Base-by-base conservation (phyloP, 495 filamentous ascomycete species). In the Aspergillus asperescens region DNA sequence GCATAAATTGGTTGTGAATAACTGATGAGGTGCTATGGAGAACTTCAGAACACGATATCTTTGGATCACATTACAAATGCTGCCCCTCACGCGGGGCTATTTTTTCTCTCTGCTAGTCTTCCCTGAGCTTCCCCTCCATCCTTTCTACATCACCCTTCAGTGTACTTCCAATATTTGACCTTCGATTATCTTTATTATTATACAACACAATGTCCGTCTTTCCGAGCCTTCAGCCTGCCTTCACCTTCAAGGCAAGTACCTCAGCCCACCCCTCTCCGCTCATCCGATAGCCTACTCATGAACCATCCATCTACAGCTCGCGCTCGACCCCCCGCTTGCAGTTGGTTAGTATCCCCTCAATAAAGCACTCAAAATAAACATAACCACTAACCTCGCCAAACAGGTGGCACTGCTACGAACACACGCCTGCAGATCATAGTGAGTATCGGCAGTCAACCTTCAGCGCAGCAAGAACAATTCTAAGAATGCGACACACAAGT, bases 151-250 rank as follows among this genome's bases (percentile, higher is more conserved):
- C n/a, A n/a, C n/a, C n/a, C n/a, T n/a, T n/a, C n/a, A n/a, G n/a
- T n/a, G n/a, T n/a, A n/a, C n/a, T n/a, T n/a, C n/a, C n/a, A n/a
- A n/a, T n/a, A n/a, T n/a, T 28, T 28, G 9, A 28, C 25, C 25
- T 5, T 28, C 29, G 5, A 32, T 7, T 7, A 32, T 3, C 29
- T n/a, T 15, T 15, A 12, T 15, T 16, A 35, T 2, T 16, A 27
- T 22, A n/a, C 39, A 20, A 22, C 58, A 58, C 19, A 50, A 73
- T 75, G 72, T 60, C 72, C 2, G 69, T 56, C 18, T 77, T 67
- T 44, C 74, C 74, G 5, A 50, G 54, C 29, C 61, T 74, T 46
- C 58, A 75, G 50, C 74, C 73, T 6, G 74, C 74, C 15, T 71
- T 76, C 53, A 77, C 72, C 3, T 50, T 77, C 24, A 51, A 61